Conservation (phyloP, 1,284 basidiomycete genomes). For the Ceratobasidium sp. region DNA sequence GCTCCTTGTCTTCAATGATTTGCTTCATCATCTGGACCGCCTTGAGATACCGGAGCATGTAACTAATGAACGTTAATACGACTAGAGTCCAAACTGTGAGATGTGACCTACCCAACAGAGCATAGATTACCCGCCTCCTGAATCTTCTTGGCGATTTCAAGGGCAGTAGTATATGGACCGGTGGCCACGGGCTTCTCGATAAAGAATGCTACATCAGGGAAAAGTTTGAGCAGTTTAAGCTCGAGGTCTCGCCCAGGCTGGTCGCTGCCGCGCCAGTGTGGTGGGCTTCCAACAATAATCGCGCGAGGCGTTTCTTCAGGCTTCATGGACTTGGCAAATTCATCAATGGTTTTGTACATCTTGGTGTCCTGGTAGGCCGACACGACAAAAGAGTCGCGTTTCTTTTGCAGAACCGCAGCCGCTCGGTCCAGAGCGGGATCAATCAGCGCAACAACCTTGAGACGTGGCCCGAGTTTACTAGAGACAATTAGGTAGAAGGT, state of each 20-base stretch:
- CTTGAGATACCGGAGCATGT: slow-evolving; percentile 91
- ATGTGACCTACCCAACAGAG: slow-evolving; percentile 77
- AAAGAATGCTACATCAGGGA: slow-evolving; percentile 91
- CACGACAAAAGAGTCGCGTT: slow-evolving; percentile 92
- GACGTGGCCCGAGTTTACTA: slow-evolving; percentile 94
- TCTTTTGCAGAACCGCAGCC: slow-evolving; percentile 80
- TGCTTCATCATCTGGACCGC: slow-evolving; percentile 98
- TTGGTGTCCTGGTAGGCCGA: slow-evolving; percentile 92
- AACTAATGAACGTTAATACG: slow-evolving; percentile 46
- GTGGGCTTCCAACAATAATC: slow-evolving; percentile 90
- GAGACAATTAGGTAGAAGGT: slow-evolving; percentile 39
- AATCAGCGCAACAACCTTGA: slow-evolving; percentile 94
- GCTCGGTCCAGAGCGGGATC: slow-evolving; percentile 90
- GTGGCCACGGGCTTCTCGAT: slow-evolving; percentile 95
- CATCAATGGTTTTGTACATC: slow-evolving; percentile 87
- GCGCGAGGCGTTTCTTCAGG: slow-evolving; percentile 60
- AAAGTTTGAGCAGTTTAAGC: slow-evolving; percentile 84
- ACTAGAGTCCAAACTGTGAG: slow-evolving; percentile 5
- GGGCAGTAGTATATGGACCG: slow-evolving; percentile 62
- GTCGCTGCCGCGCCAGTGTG: slow-evolving; percentile 87
- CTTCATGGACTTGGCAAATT: slow-evolving; percentile 74
- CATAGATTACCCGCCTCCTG: slow-evolving; percentile 74
- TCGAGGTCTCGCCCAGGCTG: slow-evolving; percentile 87
- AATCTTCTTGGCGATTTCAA: slow-evolving; percentile 62
- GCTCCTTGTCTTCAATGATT: slow-evolving; percentile 92